These are phyloP conservation scores for Pisolithus albus DNA, from an alignment of 768 basidiomycete species.

Conservation along the genomic window DNA sequence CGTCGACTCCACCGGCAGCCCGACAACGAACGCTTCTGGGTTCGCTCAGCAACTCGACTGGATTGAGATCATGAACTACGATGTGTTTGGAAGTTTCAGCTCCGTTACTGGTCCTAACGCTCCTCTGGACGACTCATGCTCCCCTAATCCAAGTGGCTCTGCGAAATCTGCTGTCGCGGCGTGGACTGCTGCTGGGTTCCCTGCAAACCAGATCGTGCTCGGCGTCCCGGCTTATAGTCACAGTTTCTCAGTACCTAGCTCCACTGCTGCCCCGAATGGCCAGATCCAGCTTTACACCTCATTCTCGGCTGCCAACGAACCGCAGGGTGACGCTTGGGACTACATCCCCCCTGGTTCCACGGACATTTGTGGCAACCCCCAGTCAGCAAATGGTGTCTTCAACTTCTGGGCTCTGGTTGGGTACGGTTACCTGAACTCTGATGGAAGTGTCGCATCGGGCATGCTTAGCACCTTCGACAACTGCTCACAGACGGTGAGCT, in stretches of 20 bases:
- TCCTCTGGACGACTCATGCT: conserved; percentile 75
- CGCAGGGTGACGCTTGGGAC: conserved; percentile 53
- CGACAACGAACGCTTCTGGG: conserved; percentile 53
- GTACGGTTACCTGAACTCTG: conserved; percentile 43
- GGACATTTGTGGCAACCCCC: conserved; percentile 54
- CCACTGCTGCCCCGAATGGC: conserved; percentile 18
- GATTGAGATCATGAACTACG: conserved; percentile 71
- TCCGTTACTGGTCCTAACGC: conserved; percentile 71
- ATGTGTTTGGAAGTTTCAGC: conserved; percentile 50
- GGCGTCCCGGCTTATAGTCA: conserved; percentile 85
- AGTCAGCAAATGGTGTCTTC: conserved; percentile 43
- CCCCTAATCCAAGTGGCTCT: conserved; percentile 62
- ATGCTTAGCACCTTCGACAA: conserved; percentile 51
- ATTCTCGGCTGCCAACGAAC: conserved; percentile 40
- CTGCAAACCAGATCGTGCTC: conserved; percentile 62
- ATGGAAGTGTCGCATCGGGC: conserved; percentile 43
- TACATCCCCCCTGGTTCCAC: conserved; percentile 31
- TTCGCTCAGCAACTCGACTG: conserved; percentile 71
- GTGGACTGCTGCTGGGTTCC: conserved; percentile 78
- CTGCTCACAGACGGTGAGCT: conserved; percentile 69
- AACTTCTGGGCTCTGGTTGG: conserved; percentile 59
- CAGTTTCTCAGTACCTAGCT: conserved; percentile 42
- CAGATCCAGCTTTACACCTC: conserved; percentile 43
- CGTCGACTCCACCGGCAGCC: conserved; percentile 46
- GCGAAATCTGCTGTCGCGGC: conserved; percentile 64